Base-by-base conservation (phyloP, 75 land plant species). In the Sequoiadendron giganteum region DNA sequence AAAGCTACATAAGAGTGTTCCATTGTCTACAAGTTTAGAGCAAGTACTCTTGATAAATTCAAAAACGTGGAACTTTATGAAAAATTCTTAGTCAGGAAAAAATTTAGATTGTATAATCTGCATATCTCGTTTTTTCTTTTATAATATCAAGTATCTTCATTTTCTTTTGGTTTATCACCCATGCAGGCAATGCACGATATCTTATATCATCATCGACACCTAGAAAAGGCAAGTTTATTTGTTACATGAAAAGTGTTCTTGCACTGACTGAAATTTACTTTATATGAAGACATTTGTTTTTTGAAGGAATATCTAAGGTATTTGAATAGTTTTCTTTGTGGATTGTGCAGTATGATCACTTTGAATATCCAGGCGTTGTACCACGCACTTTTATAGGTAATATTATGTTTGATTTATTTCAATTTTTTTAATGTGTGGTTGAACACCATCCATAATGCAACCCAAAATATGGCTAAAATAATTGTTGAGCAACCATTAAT, bases 281-380 rank as follows among this genome's bases (percentile, higher is more conserved):
- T 82, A 3, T 47, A 25, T n/a, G 47, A 25, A 82, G n/a, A 13
- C 85, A 72, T 85, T 85, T 15, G 3, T 11, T 30, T 56, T 54
- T 34, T 39, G 25, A 5, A 19, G 70, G 39, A 36, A 83, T 21
- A 83, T 8, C 9, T 70, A 11, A 18, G 21, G 6, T 75, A 40
- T 61, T 86, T 25, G 39, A 10, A 32, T 87, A 72, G 45, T 77
- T 18, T 28, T 42, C 45, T 15, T 21, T 38, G 25, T 52, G 52
- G 54, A 48, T 68, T 55, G 11, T 86, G 81, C 94, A 98, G 99
- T 98, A 98, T 92, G 99, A 98, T 85, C 99, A 98, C 88, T 92
- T 96, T 89, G 99, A 96, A 86, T 98, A 96, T 90, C 98, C 97
- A 56, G 99, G 99, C 84, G 99, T 98, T 84, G 99, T 98, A 85